Base-by-base conservation (phyloP, 164 flowering plant species). In the Aristolochia californica region DNA sequence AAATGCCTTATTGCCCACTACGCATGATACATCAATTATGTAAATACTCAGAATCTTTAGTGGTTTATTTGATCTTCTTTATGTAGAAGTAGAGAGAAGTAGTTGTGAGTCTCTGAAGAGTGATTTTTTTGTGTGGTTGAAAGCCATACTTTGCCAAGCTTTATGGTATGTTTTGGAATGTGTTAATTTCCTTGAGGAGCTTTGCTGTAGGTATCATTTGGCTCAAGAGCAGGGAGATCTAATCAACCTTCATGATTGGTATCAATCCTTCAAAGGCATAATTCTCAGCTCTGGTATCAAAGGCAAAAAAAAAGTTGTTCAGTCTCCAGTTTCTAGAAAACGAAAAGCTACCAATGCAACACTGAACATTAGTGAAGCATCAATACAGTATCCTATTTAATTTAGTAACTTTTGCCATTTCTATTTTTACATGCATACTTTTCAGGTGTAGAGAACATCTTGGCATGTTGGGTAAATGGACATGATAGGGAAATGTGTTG, bases 211-310 rank as follows among this genome's bases (percentile, higher is more conserved):
- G 88, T 88, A 85, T 63, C 70, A 66, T 5, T 68, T 89, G 53
- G 78, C 88, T 26, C 97, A 87, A 76, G 97, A 93, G 72, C 96
- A 89, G 66, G 97, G 97, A 13, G 97, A 89, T 75, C 79, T 85
- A 60, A 93, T 93, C 65, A 93, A 93, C 67, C 81, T 93, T 48
- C 91, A 87, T 57, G 96, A 93, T 70, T 89, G 96, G 99, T 89
- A 77, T 69, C 83, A 85, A 48, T 83, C 96, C 56, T 93, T 85
- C 72, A 84, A 81, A 66, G 60, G 80, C 54, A 70, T 64, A 15
- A 47, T 83, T 56, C 49, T 48, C 53, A 59, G 40, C 14, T 60
- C 80, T 20, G 55, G 55, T 27, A 66, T 43, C 27, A 78, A 72
- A 65, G 63, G 56, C 56, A 87, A 79, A 48, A 63, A 68, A n/a